These are phyloP conservation scores for Termitomyces sp. DNA, from an alignment of 768 basidiomycete genomes.

Conservation along the genomic window DNA sequence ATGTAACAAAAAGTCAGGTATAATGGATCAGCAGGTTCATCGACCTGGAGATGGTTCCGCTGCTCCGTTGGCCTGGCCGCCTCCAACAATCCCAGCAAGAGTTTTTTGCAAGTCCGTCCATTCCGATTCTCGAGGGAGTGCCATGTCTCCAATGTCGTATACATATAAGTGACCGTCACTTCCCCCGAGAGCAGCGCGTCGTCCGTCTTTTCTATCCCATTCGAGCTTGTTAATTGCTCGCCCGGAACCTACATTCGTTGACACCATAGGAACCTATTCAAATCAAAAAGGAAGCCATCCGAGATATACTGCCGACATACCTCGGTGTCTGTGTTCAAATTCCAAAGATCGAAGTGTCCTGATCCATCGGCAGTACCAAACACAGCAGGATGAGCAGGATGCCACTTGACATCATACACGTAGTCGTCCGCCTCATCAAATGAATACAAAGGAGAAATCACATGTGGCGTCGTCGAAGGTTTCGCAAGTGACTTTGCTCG, in stretches of 20 bases:
- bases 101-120: conserved; percentile 94
- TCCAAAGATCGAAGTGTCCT: conserved; percentile 97
- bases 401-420: conserved; percentile 99
- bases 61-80: conserved; percentile 43
- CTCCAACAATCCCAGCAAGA: conserved; percentile 67
- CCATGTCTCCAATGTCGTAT: conserved; percentile 93
- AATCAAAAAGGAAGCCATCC: background rate
- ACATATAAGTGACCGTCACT: conserved; percentile 92
- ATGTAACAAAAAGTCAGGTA: background rate
- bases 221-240: conserved; percentile 92
- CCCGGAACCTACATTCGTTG: conserved; percentile 73
- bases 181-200: conserved; percentile 85
- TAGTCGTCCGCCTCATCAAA: conserved; percentile 99
- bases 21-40: conserved; percentile 2
- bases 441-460: conserved; percentile 77
- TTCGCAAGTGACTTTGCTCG: conserved; percentile 75
- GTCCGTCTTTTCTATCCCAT: conserved; percentile 93
- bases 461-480: conserved; percentile 57
- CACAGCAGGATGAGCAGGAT: conserved; percentile 89
- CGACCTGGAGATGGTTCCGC: conserved; percentile 19
- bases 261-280: conserved; percentile 83
- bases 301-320: conserved; percentile 42
- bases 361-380: conserved; percentile 95
- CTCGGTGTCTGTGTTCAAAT: conserved; percentile 95
- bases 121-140: conserved; percentile 83